Evolutionary conservation across 2,329 filamentous ascomycete species (phyloP).

Genomic region (Trichoderma citrinoviride): DNA sequence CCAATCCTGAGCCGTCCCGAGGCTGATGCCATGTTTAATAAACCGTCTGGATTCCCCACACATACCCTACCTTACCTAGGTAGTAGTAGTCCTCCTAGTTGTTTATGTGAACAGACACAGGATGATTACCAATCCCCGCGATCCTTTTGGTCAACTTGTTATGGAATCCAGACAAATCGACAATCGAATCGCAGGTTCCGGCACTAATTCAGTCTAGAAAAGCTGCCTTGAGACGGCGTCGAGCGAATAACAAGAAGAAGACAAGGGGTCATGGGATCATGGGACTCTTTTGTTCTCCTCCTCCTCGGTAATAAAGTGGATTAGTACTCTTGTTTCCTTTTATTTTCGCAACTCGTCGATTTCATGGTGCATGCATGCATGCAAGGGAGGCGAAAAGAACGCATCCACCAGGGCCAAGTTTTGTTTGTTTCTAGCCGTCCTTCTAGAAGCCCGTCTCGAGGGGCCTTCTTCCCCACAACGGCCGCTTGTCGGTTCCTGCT

Average conservation of each 20-base stretch:
- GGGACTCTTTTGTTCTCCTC: too few species aligned
- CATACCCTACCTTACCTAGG: too few species aligned
- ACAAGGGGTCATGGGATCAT: too few species aligned
- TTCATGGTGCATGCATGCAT: background rate
- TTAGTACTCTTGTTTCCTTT: too few species aligned
- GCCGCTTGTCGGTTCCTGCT: conserved; percentile 14
- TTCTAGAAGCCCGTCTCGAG: conserved; percentile 7
- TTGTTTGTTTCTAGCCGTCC: conserved; percentile 10
- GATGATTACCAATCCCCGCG: conserved; percentile 3
- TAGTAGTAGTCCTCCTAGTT: too few species aligned
- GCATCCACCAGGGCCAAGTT: background rate
- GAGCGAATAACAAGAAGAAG: too few species aligned
- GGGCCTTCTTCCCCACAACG: conserved; percentile 10
- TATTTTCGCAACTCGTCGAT: too few species aligned
- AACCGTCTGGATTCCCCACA: background rate
- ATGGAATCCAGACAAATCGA: too few species aligned
- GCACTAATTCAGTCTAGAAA: too few species aligned
- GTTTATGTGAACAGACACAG: conserved; percentile 1
- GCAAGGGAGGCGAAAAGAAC: conserved; percentile 11
- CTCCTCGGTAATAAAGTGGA: too few species aligned
- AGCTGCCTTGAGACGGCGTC: too few species aligned
- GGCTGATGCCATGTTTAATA: background rate
- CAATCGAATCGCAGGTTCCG: too few species aligned
- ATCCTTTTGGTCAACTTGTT: background rate
- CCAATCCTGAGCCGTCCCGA: conserved; percentile 3